These are phyloP conservation scores for Aureobasidium uvarum DNA, from an alignment of 2,329 filamentous ascomycete species.

Conservation along the genomic window DNA sequence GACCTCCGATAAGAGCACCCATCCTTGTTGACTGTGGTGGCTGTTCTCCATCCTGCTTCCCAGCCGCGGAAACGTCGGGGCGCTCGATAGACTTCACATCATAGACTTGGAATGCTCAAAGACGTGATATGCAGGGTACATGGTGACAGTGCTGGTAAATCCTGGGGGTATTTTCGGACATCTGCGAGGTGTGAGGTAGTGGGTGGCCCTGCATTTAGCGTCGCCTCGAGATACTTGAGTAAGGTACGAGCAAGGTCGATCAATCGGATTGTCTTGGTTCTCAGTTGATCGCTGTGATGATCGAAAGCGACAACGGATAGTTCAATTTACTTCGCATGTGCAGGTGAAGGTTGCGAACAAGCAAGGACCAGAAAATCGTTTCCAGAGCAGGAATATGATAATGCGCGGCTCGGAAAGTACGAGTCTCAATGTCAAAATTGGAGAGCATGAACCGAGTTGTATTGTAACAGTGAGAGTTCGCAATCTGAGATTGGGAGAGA, in stretches of 20 bases:
- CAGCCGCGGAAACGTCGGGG: conserved; percentile 5
- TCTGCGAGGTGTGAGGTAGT: background rate
- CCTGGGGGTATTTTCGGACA: background rate
- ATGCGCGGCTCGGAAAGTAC: background rate
- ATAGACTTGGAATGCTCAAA: background rate
- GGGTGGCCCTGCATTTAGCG: background rate
- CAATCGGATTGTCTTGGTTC: background rate
- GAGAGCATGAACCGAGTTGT: background rate
- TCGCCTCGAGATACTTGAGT: background rate
- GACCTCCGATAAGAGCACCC: background rate
- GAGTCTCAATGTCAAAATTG: background rate
- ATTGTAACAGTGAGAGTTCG: background rate
- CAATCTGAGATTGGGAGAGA: too few species aligned
- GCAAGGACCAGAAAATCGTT: background rate
- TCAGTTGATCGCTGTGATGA: background rate
- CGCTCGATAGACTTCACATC: background rate
- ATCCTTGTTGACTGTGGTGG: background rate
- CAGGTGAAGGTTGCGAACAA: background rate
- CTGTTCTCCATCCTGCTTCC: background rate
- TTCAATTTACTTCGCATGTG: background rate
- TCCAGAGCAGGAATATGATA: background rate
- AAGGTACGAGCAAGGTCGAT: background rate
- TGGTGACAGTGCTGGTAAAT: background rate
- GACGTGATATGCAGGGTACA: background rate
- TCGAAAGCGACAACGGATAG: background rate